Conservation (phyloP, 2,329 filamentous ascomycete species). For the Teratosphaeria zuluensis region DNA sequence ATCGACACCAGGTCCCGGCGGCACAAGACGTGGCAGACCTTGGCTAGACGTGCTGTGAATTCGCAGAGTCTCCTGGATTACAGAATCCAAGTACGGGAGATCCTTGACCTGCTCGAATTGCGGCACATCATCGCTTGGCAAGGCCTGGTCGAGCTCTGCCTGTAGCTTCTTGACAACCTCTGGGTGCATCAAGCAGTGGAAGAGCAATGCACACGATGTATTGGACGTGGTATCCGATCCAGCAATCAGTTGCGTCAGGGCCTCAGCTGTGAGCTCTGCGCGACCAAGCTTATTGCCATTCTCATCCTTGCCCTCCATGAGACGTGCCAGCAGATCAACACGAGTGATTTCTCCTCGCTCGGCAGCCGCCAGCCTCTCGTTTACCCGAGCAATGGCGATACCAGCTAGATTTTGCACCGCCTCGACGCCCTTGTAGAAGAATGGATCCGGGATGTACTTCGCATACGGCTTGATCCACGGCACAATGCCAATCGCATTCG, state of each 20-base stretch:
- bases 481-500: conserved; percentile 61
- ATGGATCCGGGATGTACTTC: conserved; percentile 51
- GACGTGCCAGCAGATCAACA: conserved; percentile 67
- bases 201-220: conserved; percentile 74
- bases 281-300: conserved; percentile 65
- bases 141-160: conserved; percentile 60
- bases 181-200: conserved; percentile 61
- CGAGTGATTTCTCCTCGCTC: conserved; percentile 48
- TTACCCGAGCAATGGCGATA: conserved; percentile 77
- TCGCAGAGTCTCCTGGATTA: conserved; percentile 76
- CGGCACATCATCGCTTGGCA: conserved; percentile 56
- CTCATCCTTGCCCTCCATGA: conserved; percentile 81
- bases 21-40: conserved; percentile 69
- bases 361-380: conserved; percentile 59
- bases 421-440: conserved; percentile 27
- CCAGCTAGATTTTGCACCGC: conserved; percentile 66
- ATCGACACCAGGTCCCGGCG: conserved; percentile 52
- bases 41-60: conserved; percentile 80
- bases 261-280: conserved; percentile 77
- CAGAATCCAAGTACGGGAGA: conserved; percentile 63
- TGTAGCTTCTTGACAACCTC: conserved; percentile 63
- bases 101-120: conserved; percentile 63
- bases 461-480: conserved; percentile 71
- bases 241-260: conserved; percentile 77
- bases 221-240: conserved; percentile 70